Percentiles rank a stretch among this genome's conserved stretches.
Evolutionary conservation across 78 protist species (phyloP).

Genomic region (Guillardia theta): DNA sequence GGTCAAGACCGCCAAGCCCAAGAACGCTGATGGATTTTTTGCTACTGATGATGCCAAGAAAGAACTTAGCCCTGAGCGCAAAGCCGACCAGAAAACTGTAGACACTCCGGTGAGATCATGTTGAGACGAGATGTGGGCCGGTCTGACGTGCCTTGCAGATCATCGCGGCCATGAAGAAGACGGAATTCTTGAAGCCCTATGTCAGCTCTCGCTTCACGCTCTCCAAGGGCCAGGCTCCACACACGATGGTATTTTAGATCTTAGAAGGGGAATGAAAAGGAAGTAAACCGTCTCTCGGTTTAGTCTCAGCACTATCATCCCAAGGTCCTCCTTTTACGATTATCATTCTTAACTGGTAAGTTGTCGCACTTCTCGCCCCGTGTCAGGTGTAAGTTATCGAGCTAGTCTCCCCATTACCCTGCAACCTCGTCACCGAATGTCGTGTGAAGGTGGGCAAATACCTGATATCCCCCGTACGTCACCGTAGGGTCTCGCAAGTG

Average conservation of each 20-base stretch:
- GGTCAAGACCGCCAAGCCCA: conserved; percentile 16
- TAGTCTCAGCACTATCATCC: no score
- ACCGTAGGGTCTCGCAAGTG: no score
- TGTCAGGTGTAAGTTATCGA: no score
- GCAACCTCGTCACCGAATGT: no score
- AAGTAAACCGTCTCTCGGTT: no score
- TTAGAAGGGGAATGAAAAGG: neutral
- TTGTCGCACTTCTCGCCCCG: no score
- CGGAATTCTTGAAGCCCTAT: conserved; percentile 73
- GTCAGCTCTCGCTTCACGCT: conserved; percentile 75
- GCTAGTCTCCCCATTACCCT: no score
- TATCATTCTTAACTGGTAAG: no score
- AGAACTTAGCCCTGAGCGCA: conserved; percentile 56
- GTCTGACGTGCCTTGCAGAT: conserved; percentile 12
- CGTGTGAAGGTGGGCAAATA: no score
- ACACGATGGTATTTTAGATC: conserved; percentile 66
- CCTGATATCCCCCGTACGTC: no score
- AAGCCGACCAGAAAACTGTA: conserved; percentile 80
- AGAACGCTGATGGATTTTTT: conserved; percentile 55
- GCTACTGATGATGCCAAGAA: neutral
- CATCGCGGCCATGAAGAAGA: conserved; percentile 75
- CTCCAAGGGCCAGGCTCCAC: conserved; percentile 58
- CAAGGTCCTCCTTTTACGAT: no score
- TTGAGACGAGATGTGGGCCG: conserved; percentile 61
- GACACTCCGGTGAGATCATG: conserved; percentile 18